A percentile compares a stretch with the other conserved stretches of the same genome.
These are phyloP conservation scores for Ascochyta koolunga DNA, from an alignment of 2,329 filamentous ascomycete genomes.

Conservation along the genomic window DNA sequence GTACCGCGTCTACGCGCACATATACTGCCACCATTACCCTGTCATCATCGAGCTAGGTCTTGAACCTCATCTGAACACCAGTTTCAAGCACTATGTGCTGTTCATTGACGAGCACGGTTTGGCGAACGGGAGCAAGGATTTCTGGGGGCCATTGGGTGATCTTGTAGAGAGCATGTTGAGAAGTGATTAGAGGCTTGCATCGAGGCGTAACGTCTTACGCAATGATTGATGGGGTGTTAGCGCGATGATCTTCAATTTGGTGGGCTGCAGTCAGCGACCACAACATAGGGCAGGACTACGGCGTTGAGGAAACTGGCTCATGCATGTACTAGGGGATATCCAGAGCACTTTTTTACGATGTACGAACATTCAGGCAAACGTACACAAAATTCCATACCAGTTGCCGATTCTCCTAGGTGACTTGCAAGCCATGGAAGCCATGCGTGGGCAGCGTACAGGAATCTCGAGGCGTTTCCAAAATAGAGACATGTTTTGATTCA, in stretches of 20 bases:
- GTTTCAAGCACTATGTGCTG: constrained; percentile 99
- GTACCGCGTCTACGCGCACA: constrained; percentile 95
- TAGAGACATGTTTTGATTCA: neutral
- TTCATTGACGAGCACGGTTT: constrained; percentile 97
- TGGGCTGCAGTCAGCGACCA: neutral
- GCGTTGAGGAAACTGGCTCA: constrained; percentile 8
- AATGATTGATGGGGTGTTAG: neutral
- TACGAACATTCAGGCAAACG: constrained; percentile 8
- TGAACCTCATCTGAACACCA: constrained; percentile 97
- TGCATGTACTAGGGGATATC: constrained; percentile 14
- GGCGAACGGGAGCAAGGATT: constrained; percentile 86
- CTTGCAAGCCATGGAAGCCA: neutral
- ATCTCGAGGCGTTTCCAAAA: neutral
- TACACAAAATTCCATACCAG: neutral
- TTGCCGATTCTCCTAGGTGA: neutral
- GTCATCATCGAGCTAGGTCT: constrained; percentile 93
- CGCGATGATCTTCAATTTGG: neutral
- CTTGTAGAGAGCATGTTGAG: constrained; percentile 97
- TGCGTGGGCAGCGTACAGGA: neutral
- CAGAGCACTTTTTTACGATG: constrained; percentile 10
- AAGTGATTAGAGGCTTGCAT: constrained; percentile 68
- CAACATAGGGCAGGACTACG: constrained; percentile 4
- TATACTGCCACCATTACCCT: constrained; percentile 98
- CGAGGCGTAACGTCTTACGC: neutral
- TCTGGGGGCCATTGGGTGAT: constrained; percentile 94